These are phyloP conservation scores for Triadica sebifera DNA, from an alignment of 345 rosid species.

Conservation along the genomic window DNA sequence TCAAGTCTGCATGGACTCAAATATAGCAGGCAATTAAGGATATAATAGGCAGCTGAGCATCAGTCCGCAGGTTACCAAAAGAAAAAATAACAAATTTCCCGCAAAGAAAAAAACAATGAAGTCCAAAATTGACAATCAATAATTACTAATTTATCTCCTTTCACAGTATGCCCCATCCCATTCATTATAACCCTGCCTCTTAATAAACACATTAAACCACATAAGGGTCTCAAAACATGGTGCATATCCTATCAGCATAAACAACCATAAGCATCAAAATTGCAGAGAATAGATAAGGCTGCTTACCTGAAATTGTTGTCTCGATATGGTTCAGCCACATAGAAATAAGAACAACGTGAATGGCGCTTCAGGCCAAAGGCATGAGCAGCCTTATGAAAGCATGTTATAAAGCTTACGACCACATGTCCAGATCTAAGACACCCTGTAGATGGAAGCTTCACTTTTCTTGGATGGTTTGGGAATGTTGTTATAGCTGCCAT, in stretches of 20 bases:
- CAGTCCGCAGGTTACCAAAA: neutral
- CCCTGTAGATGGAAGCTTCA: slow-evolving; percentile 20
- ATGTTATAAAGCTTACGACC: slow-evolving; percentile 19
- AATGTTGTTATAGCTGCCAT: slow-evolving; percentile 37
- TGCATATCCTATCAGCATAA: neutral
- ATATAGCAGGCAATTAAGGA: neutral
- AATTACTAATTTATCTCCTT: neutral
- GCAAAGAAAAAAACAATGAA: neutral
- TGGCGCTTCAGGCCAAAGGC: slow-evolving; percentile 37
- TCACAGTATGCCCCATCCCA: neutral
- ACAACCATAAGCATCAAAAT: neutral
- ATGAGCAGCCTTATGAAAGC: slow-evolving; percentile 28
- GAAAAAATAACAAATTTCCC: neutral
- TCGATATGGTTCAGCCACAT: slow-evolving; percentile 31
- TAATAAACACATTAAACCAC: no score
- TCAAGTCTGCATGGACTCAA: neutral
- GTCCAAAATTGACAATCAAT: neutral
- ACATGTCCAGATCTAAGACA: slow-evolving; percentile 30
- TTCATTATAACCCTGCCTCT: neutral
- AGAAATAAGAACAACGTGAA: slow-evolving; percentile 32
- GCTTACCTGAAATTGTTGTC: slow-evolving; percentile 43
- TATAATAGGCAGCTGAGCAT: neutral
- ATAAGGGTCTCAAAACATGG: neutral
- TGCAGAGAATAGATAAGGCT: neutral
- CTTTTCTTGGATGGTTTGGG: slow-evolving; percentile 27